phyloP scores from a whole-genome alignment of 371 early-diverging fungal species.

The Saksenaea oblongispora region DNA sequence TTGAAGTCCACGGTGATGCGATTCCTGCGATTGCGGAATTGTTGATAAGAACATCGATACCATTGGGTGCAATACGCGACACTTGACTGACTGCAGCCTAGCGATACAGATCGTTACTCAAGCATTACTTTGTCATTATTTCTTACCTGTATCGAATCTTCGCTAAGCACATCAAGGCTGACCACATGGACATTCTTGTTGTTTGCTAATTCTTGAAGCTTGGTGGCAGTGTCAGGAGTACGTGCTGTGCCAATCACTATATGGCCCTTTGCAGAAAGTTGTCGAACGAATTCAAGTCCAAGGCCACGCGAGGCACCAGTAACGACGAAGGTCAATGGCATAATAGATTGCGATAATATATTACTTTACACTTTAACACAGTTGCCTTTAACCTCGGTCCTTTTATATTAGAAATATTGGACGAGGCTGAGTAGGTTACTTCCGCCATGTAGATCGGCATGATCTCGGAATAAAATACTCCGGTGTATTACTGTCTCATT shows the following conservation, averaged over 20 bases:
- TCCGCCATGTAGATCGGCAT: too few species aligned
- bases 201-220: conserved; percentile 24
- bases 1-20: background rate
- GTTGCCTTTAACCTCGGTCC: too few species aligned
- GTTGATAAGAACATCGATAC: conserved; percentile 26
- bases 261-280: conserved; percentile 29
- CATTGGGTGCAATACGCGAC: conserved; percentile 15
- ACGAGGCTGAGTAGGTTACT: too few species aligned
- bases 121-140: too few species aligned
- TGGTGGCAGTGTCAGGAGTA: conserved; percentile 24
- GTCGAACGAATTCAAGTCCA: conserved; percentile 47
- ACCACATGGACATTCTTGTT: conserved; percentile 27
- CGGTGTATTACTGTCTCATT: too few species aligned
- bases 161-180: conserved; percentile 22
- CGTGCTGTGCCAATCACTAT: conserved; percentile 39
- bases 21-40: conserved; percentile 23
- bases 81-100: conserved; percentile 26
- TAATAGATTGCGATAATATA: background rate
- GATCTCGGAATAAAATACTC: too few species aligned
- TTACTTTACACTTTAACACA: too few species aligned
- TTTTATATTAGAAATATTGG: too few species aligned
- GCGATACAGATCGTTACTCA: too few species aligned
- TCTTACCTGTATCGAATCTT: conserved; percentile 33
- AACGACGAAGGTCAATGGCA: conserved; percentile 27
- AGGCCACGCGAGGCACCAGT: conserved; percentile 48